These are phyloP conservation scores for Ustulina deusta DNA, from an alignment of 2,329 filamentous ascomycete species.

Conservation along the genomic window DNA sequence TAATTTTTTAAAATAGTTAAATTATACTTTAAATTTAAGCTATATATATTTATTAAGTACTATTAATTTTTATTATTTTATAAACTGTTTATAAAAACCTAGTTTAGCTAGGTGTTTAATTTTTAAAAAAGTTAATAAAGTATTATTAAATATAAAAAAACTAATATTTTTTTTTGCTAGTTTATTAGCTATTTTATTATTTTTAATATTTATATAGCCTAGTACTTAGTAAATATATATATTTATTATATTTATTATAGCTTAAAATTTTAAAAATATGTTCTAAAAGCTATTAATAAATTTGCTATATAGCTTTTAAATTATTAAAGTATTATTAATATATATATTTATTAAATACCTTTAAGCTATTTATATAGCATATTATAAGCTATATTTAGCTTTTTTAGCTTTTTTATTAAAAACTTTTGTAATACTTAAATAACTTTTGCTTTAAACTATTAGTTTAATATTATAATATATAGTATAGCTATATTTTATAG, in stretches of 20 bases:
- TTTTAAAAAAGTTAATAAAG: background rate
- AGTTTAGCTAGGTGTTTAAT: background rate
- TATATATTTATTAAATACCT: background rate
- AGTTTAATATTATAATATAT: background rate
- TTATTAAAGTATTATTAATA: background rate
- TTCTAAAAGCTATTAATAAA: background rate
- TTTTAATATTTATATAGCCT: background rate
- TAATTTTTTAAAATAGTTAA: slow-evolving; percentile 1
- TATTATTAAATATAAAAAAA: background rate
- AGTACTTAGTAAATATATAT: background rate
- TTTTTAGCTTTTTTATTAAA: background rate
- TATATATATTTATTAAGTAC: no score
- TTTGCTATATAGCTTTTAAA: background rate
- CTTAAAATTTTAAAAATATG: background rate
- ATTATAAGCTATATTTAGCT: background rate
- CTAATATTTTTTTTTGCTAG: slow-evolving; percentile 2
- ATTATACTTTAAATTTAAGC: background rate
- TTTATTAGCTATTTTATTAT: background rate
- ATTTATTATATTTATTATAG: background rate
- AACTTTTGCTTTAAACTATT: background rate
- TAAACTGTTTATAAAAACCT: background rate
- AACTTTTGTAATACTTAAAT: background rate
- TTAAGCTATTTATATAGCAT: background rate
- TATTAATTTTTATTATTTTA: background rate
- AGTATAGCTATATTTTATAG: background rate